Percentiles rank a stretch among this genome's conserved stretches.
Evolutionary conservation across 139 green algal genomes (phyloP).

Genomic region (Ostreobium quekettii): DNA sequence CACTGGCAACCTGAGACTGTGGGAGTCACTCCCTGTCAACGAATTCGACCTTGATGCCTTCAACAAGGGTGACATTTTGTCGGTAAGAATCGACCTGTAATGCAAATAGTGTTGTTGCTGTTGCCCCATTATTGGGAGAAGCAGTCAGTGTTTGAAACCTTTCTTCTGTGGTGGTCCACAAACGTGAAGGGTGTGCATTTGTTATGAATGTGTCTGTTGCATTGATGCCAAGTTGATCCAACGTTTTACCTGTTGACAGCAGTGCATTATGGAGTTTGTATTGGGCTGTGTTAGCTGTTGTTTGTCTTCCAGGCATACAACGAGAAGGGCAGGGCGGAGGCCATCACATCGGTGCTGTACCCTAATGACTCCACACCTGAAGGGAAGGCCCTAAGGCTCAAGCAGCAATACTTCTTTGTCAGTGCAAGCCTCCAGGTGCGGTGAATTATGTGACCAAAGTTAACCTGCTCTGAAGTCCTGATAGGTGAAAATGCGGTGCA

Average conservation of each 20-base stretch:
- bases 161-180: too few relatives aligned
- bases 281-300: neutral
- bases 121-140: too few relatives aligned
- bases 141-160: neutral
- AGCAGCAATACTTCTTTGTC: slow-evolving; percentile 99
- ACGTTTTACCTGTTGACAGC: too few relatives aligned
- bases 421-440: slow-evolving; percentile 87
- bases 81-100: slow-evolving; percentile 27
- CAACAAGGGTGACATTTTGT: slow-evolving; percentile 78
- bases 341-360: slow-evolving; percentile 95
- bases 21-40: slow-evolving; percentile 72
- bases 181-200: too few relatives aligned
- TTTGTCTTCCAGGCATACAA: slow-evolving; percentile 57
- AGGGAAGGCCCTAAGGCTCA: slow-evolving; percentile 96
- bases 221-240: too few relatives aligned
- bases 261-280: neutral
- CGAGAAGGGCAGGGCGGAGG: slow-evolving; percentile 72
- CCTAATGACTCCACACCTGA: slow-evolving; percentile 93
- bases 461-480: neutral
- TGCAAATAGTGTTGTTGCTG: too few relatives aligned
- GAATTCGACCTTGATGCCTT: slow-evolving; percentile 92
- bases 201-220: too few relatives aligned
- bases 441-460: too few relatives aligned
- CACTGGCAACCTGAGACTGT: slow-evolving; percentile 94
- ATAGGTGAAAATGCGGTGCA: neutral